Evolutionary conservation across 805 yeast species (phyloP), one percentile per base, ranked within the genome.

Genomic region (Hanseniaspora clermontiae): DNA sequence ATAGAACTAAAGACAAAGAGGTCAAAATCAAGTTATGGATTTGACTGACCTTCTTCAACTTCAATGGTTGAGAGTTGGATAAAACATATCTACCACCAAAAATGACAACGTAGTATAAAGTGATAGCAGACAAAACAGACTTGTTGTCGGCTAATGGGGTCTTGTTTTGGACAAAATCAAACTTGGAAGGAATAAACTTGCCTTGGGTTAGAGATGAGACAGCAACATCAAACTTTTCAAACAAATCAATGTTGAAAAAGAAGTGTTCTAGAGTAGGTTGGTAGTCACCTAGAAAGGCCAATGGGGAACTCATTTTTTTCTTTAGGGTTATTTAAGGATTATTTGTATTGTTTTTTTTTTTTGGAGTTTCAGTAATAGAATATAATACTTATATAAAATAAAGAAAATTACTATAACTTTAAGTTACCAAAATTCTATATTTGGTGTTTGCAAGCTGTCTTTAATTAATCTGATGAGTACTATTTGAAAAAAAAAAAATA

Each of bases 11-110:
- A 10, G 96, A 87, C 48, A 82, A 73, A 20, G 77, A 58, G 12
- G 97, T 87, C 66, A 91, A 77, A 39, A 80, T 64, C 59, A 89
- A 68, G 73, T 91, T 91, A 72, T 91, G 97, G 59, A 88, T 65
- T 73, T 89, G 95, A 76, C 88, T 90, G 59, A 89, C 68, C 42
- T 73, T 69, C 68, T 83, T 84, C 69, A 90, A 76, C 70, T 84
- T 84, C 69, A 85, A 77, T 15, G 95, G 86, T 43, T 82, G 77
- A 49, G 76, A 69, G 49, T 75, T 72, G 59, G 73, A 72, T 70
- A 85, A 74, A 47, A 86, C 62, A 55, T 71, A 74, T 65, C 89
- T 83, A 57, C 96, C 97, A 60, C 96, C 95, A 67, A 89, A 88
- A 60, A 90, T 84, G 49, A 86, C 77, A 46, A 80, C 67, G 67